phyloP scores from a whole-genome alignment of 2,329 filamentous ascomycete genomes.

The Paracoccidioides lutzii region DNA sequence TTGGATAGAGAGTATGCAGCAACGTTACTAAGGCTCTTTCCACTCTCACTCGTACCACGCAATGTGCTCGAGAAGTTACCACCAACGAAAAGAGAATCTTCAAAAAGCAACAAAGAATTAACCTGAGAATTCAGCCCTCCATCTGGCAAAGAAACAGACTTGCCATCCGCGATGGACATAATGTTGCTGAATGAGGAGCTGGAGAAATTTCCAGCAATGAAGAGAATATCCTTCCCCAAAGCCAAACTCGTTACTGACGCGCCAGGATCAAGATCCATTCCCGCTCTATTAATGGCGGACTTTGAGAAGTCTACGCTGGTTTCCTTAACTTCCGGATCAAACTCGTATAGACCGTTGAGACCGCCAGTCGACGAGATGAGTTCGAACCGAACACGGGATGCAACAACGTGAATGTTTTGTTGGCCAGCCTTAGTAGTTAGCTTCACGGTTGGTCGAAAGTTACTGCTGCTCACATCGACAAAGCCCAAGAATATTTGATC shows the following conservation, averaged over 20 bases:
- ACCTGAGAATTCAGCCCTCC: slow-evolving; percentile 73
- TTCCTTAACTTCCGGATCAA: slow-evolving; percentile 51
- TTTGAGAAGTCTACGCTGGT: slow-evolving; percentile 52
- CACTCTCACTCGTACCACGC: slow-evolving; percentile 22
- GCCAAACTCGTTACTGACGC: slow-evolving; percentile 61
- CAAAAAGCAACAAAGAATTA: slow-evolving; percentile 54
- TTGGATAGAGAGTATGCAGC: slow-evolving; percentile 59
- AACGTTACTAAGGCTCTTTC: slow-evolving; percentile 60
- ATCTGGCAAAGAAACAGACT: slow-evolving; percentile 48
- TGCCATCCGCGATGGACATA: slow-evolving; percentile 55
- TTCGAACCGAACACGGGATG: slow-evolving; percentile 71
- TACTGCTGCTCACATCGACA: slow-evolving; percentile 59
- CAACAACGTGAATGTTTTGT: slow-evolving; percentile 63
- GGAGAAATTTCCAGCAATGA: slow-evolving; percentile 75
- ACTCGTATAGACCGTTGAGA: slow-evolving; percentile 84
- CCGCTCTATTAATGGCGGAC: slow-evolving; percentile 66
- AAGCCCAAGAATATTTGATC: slow-evolving; percentile 80
- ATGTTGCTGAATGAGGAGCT: slow-evolving; percentile 58
- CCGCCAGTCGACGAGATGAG: slow-evolving; percentile 52
- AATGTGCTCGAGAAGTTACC: slow-evolving; percentile 70
- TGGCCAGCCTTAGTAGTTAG: slow-evolving; percentile 54
- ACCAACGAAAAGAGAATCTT: slow-evolving; percentile 60
- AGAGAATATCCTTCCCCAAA: slow-evolving; percentile 51
- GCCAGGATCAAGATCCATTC: slow-evolving; percentile 51
- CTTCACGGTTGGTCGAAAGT: slow-evolving; percentile 70